Conservation (phyloP, 1,139 yeast species). For the Yamadazyma atmosphaerica region DNA sequence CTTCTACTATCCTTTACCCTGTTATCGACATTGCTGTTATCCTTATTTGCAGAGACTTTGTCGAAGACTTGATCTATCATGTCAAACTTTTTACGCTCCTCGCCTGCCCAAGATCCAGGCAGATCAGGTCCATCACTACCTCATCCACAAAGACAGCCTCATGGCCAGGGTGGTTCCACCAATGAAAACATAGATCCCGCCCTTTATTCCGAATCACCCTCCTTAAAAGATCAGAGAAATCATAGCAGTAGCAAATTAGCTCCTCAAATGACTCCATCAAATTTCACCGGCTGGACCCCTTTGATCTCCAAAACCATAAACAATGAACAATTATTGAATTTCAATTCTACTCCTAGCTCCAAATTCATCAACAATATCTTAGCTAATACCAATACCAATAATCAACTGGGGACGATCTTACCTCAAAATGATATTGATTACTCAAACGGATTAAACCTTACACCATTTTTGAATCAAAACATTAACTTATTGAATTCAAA, state of each 20-base stretch:
- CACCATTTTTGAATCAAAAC: conserved; percentile 47
- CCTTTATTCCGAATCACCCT: conserved; percentile 20
- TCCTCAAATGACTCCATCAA: conserved; percentile 26
- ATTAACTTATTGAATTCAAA: conserved; percentile 23
- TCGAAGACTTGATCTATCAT: conserved; percentile 15
- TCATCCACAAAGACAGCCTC: neutral
- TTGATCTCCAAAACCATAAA: conserved; percentile 40
- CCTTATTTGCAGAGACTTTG: too few species aligned
- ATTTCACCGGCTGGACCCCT: conserved; percentile 47
- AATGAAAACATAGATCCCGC: conserved; percentile 17
- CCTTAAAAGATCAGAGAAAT: conserved; percentile 12
- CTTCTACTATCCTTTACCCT: neutral
- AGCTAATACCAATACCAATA: conserved; percentile 11
- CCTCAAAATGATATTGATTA: conserved; percentile 29
- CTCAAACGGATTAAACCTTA: conserved; percentile 41
- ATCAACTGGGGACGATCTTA: conserved; percentile 7
- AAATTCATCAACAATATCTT: conserved; percentile 24
- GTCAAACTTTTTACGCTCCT: conserved; percentile 36
- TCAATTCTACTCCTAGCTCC: conserved; percentile 40
- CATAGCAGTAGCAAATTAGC: conserved; percentile 5
- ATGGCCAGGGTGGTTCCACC: neutral
- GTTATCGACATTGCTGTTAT: too few species aligned
- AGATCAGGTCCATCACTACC: neutral
- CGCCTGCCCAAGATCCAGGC: conserved; percentile 27
- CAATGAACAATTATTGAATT: conserved; percentile 36